These are phyloP conservation scores for Brassica rapa DNA, from an alignment of 345 rosid species.

Conservation along the genomic window DNA sequence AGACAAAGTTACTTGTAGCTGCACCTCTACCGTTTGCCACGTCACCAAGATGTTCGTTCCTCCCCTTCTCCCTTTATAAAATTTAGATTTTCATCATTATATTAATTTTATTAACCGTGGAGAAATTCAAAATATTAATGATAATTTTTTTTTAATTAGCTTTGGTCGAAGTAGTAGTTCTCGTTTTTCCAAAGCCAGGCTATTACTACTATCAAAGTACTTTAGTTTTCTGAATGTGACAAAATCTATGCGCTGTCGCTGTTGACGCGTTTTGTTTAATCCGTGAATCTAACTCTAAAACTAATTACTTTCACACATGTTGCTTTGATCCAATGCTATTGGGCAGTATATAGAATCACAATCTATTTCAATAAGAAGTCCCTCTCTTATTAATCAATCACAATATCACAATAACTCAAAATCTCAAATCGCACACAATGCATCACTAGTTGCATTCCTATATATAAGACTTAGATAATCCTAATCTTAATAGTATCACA, in stretches of 20 bases:
- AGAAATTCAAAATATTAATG: background rate
- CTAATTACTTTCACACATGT: background rate
- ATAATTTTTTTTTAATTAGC: background rate
- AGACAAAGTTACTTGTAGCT: conserved; percentile 47
- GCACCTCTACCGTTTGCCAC: conserved; percentile 50
- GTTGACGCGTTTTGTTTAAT: conserved; percentile 25
- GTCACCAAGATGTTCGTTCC: conserved; percentile 35
- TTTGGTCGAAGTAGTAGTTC: background rate
- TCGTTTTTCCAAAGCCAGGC: background rate
- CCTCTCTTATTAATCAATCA: too few species aligned
- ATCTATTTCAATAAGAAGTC: too few species aligned
- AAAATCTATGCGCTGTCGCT: conserved; percentile 13
- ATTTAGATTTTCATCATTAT: background rate
- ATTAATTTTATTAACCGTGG: background rate
- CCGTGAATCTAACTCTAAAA: background rate
- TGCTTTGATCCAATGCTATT: background rate
- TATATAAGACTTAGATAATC: too few species aligned
- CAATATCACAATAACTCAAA: too few species aligned
- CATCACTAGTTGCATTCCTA: too few species aligned
- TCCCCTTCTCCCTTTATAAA: background rate
- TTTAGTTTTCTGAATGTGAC: background rate
- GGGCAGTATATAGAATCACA: background rate
- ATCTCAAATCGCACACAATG: too few species aligned
- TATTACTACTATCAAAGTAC: background rate
- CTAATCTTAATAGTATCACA: too few species aligned